phyloP scores from a whole-genome alignment of 2,329 filamentous ascomycete genomes.

The Fusarium buxicola region DNA sequence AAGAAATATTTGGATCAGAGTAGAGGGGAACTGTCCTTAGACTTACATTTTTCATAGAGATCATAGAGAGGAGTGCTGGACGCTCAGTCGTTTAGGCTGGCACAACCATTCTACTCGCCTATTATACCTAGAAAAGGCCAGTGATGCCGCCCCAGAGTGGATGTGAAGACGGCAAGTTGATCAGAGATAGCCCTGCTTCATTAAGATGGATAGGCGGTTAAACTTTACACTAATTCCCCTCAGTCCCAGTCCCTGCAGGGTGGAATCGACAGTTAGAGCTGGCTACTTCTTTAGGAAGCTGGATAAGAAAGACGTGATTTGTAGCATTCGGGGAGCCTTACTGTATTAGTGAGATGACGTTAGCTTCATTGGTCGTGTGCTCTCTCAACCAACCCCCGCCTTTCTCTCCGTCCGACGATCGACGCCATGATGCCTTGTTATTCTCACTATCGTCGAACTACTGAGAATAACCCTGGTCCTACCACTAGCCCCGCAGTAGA shows the following conservation, averaged over 20 bases:
- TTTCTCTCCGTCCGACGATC: no score
- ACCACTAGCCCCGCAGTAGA: not conserved
- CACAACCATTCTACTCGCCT: no score
- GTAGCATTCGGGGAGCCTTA: not conserved
- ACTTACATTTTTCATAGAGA: no score
- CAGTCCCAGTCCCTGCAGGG: not conserved
- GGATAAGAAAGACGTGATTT: conserved; percentile 5
- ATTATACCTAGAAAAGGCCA: not conserved
- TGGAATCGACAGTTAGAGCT: not conserved
- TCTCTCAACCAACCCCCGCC: conserved; percentile 26
- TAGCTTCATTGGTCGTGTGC: no score
- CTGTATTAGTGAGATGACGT: not conserved
- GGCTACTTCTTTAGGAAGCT: conserved; percentile 27
- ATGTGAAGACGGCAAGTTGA: no score
- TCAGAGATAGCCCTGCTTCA: no score
- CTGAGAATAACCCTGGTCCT: not conserved
- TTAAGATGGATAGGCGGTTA: not conserved
- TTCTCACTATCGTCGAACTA: not conserved
- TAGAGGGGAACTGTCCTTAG: no score
- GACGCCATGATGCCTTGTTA: not conserved
- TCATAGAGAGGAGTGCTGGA: no score
- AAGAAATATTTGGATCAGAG: not conserved
- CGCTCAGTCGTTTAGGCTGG: no score
- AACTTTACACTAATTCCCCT: not conserved
- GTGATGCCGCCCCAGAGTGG: no score